Conservation (phyloP, 2,329 filamentous ascomycete genomes). For the Didymosphaeria variabile region DNA sequence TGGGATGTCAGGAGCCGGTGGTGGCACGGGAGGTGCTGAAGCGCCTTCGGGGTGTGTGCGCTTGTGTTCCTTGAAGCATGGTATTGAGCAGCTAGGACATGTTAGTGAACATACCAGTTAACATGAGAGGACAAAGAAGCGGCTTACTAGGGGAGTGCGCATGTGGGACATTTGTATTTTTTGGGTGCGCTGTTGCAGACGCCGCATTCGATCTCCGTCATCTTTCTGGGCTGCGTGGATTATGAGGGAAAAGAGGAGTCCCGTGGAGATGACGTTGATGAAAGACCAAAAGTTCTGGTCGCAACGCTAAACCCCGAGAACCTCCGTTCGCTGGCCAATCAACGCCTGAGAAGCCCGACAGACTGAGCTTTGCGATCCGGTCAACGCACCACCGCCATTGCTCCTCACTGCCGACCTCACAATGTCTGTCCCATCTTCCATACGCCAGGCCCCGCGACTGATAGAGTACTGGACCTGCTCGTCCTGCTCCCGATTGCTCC, state of each 20-base stretch:
- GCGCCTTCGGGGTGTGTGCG: conserved; percentile 27
- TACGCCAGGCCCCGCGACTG: conserved; percentile 30
- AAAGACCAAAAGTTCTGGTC: conserved; percentile 12
- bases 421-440: conserved; percentile 40
- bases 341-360: background rate
- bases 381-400: conserved; percentile 29
- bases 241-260: too few relatives aligned
- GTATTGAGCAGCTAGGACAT: conserved; percentile 38
- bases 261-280: background rate
- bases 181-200: conserved; percentile 55
- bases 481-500: conserved; percentile 44
- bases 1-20: conserved; percentile 27
- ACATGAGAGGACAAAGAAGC: background rate
- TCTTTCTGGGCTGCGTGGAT: conserved; percentile 18
- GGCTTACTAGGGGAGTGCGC: conserved; percentile 56
- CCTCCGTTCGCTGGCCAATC: background rate
- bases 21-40: conserved; percentile 11
- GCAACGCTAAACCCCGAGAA: background rate
- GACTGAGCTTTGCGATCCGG: conserved; percentile 23
- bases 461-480: conserved; percentile 48
- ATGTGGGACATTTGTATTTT: conserved; percentile 62
- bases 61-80: conserved; percentile 45
- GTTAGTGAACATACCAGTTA: conserved; percentile 17
- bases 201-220: conserved; percentile 50
- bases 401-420: conserved; percentile 19